Conservation (phyloP, 108 stramenopile species). For the Fistulifera solaris region DNA sequence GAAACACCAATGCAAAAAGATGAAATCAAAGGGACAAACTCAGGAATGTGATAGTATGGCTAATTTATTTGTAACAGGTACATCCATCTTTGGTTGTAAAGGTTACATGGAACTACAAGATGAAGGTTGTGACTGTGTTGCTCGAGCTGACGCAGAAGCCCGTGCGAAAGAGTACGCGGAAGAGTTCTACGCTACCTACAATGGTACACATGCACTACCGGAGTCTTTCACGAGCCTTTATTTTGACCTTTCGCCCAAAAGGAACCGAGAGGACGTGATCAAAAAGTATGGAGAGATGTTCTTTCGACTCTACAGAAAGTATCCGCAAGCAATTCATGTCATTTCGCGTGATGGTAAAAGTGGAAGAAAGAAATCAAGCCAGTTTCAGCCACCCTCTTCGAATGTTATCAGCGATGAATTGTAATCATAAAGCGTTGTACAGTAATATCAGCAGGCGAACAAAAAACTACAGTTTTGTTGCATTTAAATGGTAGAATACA, state of each 20-base stretch:
- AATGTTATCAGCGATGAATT: no score
- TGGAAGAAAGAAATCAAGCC: not conserved
- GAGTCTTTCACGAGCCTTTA: conserved; percentile 1
- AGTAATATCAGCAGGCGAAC: no score
- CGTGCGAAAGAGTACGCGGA: conserved; percentile 5
- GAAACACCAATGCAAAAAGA: conserved; percentile 10
- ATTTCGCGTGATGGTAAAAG: conserved; percentile 12
- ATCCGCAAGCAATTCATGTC: conserved; percentile 11
- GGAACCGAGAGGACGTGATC: not conserved
- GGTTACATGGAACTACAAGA: conserved; percentile 14
- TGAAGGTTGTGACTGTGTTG: conserved; percentile 15
- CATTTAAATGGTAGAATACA: no score
- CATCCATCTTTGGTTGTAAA: conserved; percentile 17
- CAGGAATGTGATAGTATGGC: conserved; percentile 13
- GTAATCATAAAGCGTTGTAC: no score
- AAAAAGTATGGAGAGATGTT: conserved; percentile 11
- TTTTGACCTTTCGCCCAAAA: not conserved
- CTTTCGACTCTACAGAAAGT: conserved; percentile 13
- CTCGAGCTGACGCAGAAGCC: not conserved
- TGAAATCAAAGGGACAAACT: not conserved
- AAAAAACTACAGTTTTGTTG: no score
- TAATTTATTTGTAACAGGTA: conserved; percentile 11
- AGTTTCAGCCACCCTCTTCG: no score
- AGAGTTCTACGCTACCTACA: conserved; percentile 11
- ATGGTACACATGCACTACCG: not conserved